Evolutionary conservation across 768 basidiomycete genomes (phyloP).

Genomic region (Kwoniella europaea): DNA sequence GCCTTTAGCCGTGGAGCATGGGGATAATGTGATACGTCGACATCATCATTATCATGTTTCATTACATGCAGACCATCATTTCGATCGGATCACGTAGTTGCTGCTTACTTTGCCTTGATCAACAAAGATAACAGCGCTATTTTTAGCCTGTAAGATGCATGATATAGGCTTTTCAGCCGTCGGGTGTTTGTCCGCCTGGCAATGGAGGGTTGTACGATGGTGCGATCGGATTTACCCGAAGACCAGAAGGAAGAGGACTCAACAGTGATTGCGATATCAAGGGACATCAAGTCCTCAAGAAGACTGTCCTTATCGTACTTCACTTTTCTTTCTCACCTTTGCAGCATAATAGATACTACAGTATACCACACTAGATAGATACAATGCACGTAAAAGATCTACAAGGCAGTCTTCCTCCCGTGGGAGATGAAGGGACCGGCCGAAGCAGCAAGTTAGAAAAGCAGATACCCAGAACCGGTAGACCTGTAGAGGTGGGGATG

Average conservation of each 20-base stretch:
- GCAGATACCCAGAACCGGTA: conserved; percentile 1
- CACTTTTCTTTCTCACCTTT: too few relatives aligned
- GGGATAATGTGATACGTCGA: too few relatives aligned
- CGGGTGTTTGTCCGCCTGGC: background rate
- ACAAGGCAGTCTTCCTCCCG: background rate
- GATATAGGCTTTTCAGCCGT: background rate
- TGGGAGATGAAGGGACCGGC: conserved; percentile 13
- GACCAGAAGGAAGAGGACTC: background rate
- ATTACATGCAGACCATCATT: too few relatives aligned
- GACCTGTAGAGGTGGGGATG: conserved; percentile 23
- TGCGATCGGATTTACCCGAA: background rate
- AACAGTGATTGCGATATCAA: too few relatives aligned
- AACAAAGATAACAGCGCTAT: background rate
- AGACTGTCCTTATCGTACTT: too few relatives aligned
- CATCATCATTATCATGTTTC: too few relatives aligned
- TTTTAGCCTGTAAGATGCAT: background rate
- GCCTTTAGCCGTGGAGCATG: too few relatives aligned
- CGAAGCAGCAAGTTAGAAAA: background rate
- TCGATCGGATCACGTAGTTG: background rate
- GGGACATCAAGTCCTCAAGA: too few relatives aligned
- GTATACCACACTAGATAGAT: background rate
- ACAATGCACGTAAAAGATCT: conserved; percentile 17
- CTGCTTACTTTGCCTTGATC: background rate
- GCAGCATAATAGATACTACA: background rate
- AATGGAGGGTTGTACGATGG: too few relatives aligned